phyloP scores from a whole-genome alignment of 371 early-diverging fungal species.

The Mucor mucedo region DNA sequence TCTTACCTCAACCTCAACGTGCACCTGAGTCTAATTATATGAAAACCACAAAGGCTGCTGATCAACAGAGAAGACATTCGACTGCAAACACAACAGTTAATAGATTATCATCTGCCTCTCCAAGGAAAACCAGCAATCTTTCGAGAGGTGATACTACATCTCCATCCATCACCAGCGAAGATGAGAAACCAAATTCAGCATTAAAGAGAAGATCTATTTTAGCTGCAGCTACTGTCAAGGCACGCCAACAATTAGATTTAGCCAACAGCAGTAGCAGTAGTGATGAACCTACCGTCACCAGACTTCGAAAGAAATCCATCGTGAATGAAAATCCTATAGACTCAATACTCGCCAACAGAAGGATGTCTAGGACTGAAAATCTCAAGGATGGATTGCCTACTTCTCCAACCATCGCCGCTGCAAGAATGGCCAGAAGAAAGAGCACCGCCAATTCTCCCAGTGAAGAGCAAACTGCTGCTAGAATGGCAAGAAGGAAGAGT shows the following conservation, averaged over 20 bases:
- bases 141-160: conserved; percentile 15
- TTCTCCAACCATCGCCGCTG: conserved; percentile 29
- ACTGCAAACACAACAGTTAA: conserved; percentile 12
- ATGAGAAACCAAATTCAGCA: conserved; percentile 15
- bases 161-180: conserved; percentile 23
- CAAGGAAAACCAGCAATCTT: conserved; percentile 22
- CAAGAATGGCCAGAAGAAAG: conserved; percentile 30
- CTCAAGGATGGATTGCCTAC: conserved; percentile 51
- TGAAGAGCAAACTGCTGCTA: too few relatives aligned
- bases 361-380: conserved; percentile 45
- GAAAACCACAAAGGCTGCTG: conserved; percentile 34
- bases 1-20: conserved; percentile 4
- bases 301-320: conserved; percentile 24
- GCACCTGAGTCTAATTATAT: conserved; percentile 30
- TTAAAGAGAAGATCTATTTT: conserved; percentile 34
- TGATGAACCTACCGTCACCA: conserved; percentile 13
- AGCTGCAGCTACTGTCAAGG: conserved; percentile 30
- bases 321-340: conserved; percentile 3
- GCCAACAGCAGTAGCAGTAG: conserved; percentile 11
- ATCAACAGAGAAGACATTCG: conserved; percentile 36
- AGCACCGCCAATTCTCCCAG: conserved; percentile 16
- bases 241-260: conserved; percentile 21
- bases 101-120: conserved; percentile 11
- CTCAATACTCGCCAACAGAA: conserved; percentile 12
- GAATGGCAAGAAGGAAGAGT: too few relatives aligned